phyloP scores from a whole-genome alignment of 257 asterid genomes.

The Fraxinus cuspidata region DNA sequence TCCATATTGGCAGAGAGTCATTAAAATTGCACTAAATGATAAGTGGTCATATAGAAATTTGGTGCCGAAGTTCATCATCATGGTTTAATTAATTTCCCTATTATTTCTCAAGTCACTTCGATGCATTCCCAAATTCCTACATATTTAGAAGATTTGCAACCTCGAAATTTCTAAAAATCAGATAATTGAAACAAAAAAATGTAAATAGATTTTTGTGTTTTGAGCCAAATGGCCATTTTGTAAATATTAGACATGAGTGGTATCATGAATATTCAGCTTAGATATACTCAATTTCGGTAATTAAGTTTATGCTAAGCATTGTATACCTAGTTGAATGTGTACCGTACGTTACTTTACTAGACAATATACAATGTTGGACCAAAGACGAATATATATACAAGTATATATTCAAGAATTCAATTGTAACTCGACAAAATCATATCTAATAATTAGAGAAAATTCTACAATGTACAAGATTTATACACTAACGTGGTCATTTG shows the following conservation, averaged over 20 bases:
- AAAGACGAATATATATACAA: background rate
- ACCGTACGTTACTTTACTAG: background rate
- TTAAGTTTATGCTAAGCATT: background rate
- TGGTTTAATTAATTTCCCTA: conserved; percentile 29
- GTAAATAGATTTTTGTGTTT: background rate
- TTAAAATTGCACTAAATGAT: conserved; percentile 46
- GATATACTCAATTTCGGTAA: background rate
- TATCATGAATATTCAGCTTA: no score
- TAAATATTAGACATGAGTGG: no score
- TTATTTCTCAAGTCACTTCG: conserved; percentile 27
- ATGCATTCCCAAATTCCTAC: conserved; percentile 27
- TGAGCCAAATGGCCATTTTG: background rate
- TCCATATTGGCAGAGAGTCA: conserved; percentile 41
- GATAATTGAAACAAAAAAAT: background rate
- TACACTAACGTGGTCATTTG: conserved; percentile 5
- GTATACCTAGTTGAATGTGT: background rate
- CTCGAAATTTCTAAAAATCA: background rate
- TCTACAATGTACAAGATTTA: conserved; percentile 41
- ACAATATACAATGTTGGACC: background rate
- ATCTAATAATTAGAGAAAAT: conserved; percentile 14
- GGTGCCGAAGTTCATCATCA: conserved; percentile 46
- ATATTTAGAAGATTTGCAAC: background rate
- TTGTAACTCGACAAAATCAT: conserved; percentile 25
- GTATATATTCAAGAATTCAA: conserved; percentile 25
- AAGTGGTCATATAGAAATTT: conserved; percentile 44